These are phyloP conservation scores for Phytophthora meadii DNA, from an alignment of 352 stramenopile species.

Conservation along the genomic window DNA sequence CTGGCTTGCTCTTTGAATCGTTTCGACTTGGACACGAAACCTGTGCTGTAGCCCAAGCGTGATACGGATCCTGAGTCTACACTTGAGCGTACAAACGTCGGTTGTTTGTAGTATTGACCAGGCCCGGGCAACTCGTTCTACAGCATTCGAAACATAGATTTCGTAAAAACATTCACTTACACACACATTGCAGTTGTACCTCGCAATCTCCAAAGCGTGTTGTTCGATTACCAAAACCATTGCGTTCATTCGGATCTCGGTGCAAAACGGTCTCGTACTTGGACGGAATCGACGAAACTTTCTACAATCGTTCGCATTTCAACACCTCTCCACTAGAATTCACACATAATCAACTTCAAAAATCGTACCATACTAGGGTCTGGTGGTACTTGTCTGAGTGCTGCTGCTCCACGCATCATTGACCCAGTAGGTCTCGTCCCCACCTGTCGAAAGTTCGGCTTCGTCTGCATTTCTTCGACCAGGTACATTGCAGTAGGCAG, in stretches of 20 bases:
- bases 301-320: conserved; percentile 22
- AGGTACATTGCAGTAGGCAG: conserved; percentile 16
- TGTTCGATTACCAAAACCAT: conserved; percentile 76
- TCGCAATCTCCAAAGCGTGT: conserved; percentile 70
- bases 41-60: conserved; percentile 72
- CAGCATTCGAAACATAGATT: not conserved
- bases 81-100: conserved; percentile 65
- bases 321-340: not conserved
- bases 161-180: not conserved
- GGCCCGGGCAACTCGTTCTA: conserved; percentile 80
- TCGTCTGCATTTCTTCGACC: conserved; percentile 24
- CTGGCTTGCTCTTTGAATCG: conserved; percentile 64
- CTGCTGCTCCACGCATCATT: conserved; percentile 36
- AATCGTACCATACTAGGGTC: conserved; percentile 27
- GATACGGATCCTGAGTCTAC: conserved; percentile 78
- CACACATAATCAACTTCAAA: not conserved
- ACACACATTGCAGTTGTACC: conserved; percentile 17
- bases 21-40: conserved; percentile 83
- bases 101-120: conserved; percentile 72
- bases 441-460: conserved; percentile 72
- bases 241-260: conserved; percentile 59
- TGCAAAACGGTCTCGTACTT: conserved; percentile 82
- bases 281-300: conserved; percentile 78
- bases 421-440: conserved; percentile 53
- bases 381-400: conserved; percentile 17